Evolutionary conservation across 169 alveolate species (phyloP), one percentile per base, ranked within the genome.

Genomic region (Cytauxzoon felis): DNA sequence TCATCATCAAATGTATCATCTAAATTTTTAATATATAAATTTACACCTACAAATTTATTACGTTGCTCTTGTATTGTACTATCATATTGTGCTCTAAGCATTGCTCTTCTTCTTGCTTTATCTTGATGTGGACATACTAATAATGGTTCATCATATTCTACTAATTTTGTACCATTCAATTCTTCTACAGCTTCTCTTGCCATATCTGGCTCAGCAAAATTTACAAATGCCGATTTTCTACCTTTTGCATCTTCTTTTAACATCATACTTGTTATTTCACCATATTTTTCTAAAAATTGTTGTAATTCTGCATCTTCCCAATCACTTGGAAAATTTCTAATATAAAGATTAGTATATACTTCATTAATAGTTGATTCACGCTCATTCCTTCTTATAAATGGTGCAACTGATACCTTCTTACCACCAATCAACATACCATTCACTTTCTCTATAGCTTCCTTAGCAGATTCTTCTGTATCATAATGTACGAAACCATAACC

Each of bases 401-500:
- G 95, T 16, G 97, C 96, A 11, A 93, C 97, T 21, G 88, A 80
- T 3, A 93, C 95, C 33, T 87, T 87, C 79, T 91, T 91, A 16
- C 92, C 93, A 16, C 96, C 98, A 26, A 94, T 82, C 38, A 82
- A 80, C 86, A 90, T 89, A 48, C 96, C 97, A 60, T 95, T 94
- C 43, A 94, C 91, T 81, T 92, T 78, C 56, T 90, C 93, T 27
- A 95, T 89, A 18, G 97, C 98, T 65, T 89, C 93, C 43, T 83
- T 73, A 0, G 98, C 99, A 51, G 93, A 83, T 36, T 93, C 98
- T 40, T 88, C 96, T 29, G 87, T 88, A 45, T 93, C 94, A 71
- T 91, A 95, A 81, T 94, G 97, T n/a, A 96, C 98, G 45, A 95
- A 96, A 9, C 99, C 99, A 61, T 93, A 95, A 18, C 98, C 98